A percentile compares a stretch with the other conserved stretches of the same genome.
These are phyloP conservation scores for Nitzschia inconspicua DNA, from an alignment of 108 stramenopile species.

Conservation along the genomic window DNA sequence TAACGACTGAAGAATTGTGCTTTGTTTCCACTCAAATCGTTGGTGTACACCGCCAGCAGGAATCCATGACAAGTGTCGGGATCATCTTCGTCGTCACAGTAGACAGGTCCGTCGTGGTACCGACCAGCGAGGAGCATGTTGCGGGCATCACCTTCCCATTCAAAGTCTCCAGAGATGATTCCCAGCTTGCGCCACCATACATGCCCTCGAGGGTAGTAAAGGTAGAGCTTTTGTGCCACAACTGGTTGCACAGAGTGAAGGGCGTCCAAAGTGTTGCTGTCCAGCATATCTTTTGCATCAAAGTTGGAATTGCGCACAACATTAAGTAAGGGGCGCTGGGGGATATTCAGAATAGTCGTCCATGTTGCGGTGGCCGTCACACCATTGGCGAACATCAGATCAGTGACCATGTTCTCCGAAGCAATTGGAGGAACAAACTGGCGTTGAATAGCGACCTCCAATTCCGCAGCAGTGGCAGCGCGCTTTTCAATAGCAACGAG, in stretches of 20 bases:
- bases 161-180: slow-evolving; percentile 23
- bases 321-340: slow-evolving; percentile 23
- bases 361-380: slow-evolving; percentile 17
- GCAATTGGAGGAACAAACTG: no score
- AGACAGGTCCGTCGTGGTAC: slow-evolving; percentile 25
- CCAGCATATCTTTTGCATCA: neutral
- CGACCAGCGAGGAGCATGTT: slow-evolving; percentile 27
- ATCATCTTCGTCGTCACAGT: slow-evolving; percentile 15
- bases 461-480: neutral
- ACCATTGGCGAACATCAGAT: slow-evolving; percentile 26
- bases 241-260: slow-evolving; percentile 31
- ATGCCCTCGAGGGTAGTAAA: slow-evolving; percentile 21
- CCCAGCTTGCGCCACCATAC: slow-evolving; percentile 29
- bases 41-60: slow-evolving; percentile 26
- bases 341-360: slow-evolving; percentile 20
- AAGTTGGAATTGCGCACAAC: slow-evolving; percentile 22
- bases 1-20: slow-evolving; percentile 29
- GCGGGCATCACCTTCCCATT: slow-evolving; percentile 13
- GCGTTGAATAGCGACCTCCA: neutral
- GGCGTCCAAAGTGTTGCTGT: slow-evolving; percentile 3
- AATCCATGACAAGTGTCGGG: slow-evolving; percentile 24
- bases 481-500: neutral
- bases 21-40: slow-evolving; percentile 27
- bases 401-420: neutral
- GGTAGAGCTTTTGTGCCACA: slow-evolving; percentile 27